A percentile compares a stretch with the other conserved stretches of the same genome.
phyloP scores from a whole-genome alignment of 441 rosid genomes.

The Erodium chrysanthum region DNA sequence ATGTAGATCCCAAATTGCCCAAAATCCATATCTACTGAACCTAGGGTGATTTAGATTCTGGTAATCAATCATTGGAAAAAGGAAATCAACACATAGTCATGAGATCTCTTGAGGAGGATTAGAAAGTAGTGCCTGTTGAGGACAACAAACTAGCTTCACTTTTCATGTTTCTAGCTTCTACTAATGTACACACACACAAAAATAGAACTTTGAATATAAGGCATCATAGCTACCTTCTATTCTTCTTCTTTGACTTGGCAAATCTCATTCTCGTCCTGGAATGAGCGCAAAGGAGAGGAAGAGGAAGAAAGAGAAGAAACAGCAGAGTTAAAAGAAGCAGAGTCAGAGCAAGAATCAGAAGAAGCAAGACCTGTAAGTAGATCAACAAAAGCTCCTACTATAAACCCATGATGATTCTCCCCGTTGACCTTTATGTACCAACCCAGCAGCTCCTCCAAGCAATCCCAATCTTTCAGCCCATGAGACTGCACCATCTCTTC shows the following conservation, averaged over 20 bases:
- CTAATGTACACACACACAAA: constrained; percentile 21
- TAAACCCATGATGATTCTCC: constrained; percentile 20
- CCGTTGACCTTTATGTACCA: constrained; percentile 4
- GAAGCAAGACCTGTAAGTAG: constrained; percentile 31
- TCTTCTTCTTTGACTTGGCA: constrained; percentile 17
- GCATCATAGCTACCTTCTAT: background rate
- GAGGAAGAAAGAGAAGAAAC: constrained; percentile 32
- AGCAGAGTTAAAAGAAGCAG: constrained; percentile 35
- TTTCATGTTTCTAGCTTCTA: constrained; percentile 5
- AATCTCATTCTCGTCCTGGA: constrained; percentile 7
- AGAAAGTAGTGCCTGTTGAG: no score
- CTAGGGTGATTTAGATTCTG: no score
- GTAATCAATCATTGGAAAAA: no score
- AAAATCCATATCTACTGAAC: no score
- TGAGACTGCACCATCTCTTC: background rate
- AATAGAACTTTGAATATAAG: background rate
- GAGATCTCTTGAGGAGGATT: no score
- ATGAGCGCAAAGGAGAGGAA: background rate
- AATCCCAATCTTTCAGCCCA: background rate
- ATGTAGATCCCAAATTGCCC: no score
- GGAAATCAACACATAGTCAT: no score
- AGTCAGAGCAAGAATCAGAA: background rate
- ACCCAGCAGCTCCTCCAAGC: constrained; percentile 8
- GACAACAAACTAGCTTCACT: no score
- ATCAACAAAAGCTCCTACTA: constrained; percentile 47